phyloP scores from a whole-genome alignment of 805 yeast genomes.

The Debaryomyces hansenii region DNA sequence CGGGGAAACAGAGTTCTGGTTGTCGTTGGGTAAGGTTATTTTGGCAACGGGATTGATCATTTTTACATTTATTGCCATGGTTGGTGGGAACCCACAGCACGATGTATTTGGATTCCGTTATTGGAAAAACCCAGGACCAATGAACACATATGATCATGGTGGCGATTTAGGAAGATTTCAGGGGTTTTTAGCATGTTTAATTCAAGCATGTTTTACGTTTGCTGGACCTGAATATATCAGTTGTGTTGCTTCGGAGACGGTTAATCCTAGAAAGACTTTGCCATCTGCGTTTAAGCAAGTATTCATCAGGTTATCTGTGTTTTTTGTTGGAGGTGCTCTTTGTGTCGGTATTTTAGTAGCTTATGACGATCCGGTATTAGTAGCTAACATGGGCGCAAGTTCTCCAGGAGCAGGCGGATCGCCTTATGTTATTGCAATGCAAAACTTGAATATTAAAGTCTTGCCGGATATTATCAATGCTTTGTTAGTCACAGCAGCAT shows the following conservation, averaged over 20 bases:
- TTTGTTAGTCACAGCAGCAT: conserved; percentile 42
- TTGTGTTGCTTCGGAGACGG: conserved; percentile 82
- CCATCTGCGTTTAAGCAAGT: conserved; percentile 82
- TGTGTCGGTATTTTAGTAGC: conserved; percentile 79
- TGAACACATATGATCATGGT: conserved; percentile 26
- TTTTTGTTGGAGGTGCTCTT: conserved; percentile 73
- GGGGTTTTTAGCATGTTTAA: conserved; percentile 69
- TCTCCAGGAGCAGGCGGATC: conserved; percentile 64
- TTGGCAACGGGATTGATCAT: conserved; percentile 73
- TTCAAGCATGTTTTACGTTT: conserved; percentile 74
- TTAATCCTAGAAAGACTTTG: conserved; percentile 66
- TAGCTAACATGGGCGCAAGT: conserved; percentile 55
- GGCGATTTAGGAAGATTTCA: conserved; percentile 66
- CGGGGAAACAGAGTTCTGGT: conserved; percentile 83
- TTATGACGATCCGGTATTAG: conserved; percentile 61
- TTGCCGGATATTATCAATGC: conserved; percentile 48
- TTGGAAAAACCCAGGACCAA: conserved; percentile 43
- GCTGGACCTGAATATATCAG: conserved; percentile 87
- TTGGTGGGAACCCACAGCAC: conserved; percentile 79
- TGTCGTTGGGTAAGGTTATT: conserved; percentile 64
- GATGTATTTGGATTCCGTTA: conserved; percentile 52
- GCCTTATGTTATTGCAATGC: conserved; percentile 51
- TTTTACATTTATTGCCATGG: conserved; percentile 79
- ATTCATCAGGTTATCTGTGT: conserved; percentile 61
- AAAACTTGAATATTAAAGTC: conserved; percentile 43